Conservation (phyloP, 352 stramenopile genomes). For the Phytophthora nicotianae region DNA sequence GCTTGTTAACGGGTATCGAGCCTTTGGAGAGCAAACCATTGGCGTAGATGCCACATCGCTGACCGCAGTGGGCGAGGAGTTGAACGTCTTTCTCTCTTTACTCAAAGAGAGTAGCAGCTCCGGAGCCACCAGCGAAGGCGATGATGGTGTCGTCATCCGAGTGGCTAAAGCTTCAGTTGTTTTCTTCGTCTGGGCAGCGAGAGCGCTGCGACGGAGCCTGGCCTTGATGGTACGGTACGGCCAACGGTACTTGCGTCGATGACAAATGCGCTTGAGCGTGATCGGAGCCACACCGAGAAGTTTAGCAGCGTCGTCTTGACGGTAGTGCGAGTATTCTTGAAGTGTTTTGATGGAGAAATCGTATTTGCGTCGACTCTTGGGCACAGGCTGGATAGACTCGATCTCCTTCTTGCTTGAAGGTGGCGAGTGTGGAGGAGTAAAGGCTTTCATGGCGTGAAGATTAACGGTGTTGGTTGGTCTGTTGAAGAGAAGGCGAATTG, state of each 20-base stretch:
- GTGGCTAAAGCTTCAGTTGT: neutral
- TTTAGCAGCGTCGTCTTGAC: conserved; percentile 60
- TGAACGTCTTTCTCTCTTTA: conserved; percentile 2
- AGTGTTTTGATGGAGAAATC: conserved; percentile 53
- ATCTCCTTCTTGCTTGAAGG: conserved; percentile 1
- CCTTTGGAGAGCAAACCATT: neutral
- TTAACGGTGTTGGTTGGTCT: conserved; percentile 1
- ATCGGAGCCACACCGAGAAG: conserved; percentile 50
- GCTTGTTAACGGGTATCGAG: conserved; percentile 3
- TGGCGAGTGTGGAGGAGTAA: neutral
- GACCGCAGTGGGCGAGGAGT: conserved; percentile 21
- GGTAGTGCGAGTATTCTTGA: conserved; percentile 40
- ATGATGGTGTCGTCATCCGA: conserved; percentile 1
- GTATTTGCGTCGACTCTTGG: conserved; percentile 54
- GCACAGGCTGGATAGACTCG: conserved; percentile 4
- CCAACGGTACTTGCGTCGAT: conserved; percentile 51
- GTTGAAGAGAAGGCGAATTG: conserved; percentile 23
- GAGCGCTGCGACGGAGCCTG: conserved; percentile 32
- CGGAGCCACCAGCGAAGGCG: neutral
- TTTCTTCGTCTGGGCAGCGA: conserved; percentile 4
- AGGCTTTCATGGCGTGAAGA: neutral
- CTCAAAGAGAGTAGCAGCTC: conserved; percentile 27
- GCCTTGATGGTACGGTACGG: conserved; percentile 56
- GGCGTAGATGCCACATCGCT: conserved; percentile 7
- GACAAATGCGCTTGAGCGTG: conserved; percentile 72